phyloP scores from a whole-genome alignment of 2,329 filamentous ascomycete species.

The Colletotrichum sp. region DNA sequence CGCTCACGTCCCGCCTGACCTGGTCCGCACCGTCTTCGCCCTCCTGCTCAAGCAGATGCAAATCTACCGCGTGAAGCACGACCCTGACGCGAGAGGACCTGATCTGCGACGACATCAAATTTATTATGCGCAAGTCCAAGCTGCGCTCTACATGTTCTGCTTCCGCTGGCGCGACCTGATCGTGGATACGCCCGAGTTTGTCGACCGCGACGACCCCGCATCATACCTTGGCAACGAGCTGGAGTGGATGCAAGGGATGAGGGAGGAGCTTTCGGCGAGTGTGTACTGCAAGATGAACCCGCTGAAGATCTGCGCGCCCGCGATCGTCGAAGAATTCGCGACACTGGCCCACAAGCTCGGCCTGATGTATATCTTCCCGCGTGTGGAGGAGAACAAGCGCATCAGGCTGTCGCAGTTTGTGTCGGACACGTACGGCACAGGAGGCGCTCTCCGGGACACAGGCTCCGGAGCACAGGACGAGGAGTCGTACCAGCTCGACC shows the following conservation, averaged over 20 bases:
- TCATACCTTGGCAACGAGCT: slow-evolving; percentile 74
- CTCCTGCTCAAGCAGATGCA: slow-evolving; percentile 81
- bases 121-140: slow-evolving; percentile 90
- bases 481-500: slow-evolving; percentile 83
- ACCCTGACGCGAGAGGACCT: slow-evolving; percentile 78
- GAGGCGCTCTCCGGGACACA: slow-evolving; percentile 59
- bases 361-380: slow-evolving; percentile 87
- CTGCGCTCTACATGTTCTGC: slow-evolving; percentile 92
- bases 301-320: slow-evolving; percentile 89
- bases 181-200: slow-evolving; percentile 61
- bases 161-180: slow-evolving; percentile 96
- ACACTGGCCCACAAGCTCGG: slow-evolving; percentile 84
- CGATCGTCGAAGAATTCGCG: slow-evolving; percentile 91
- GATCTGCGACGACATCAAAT: slow-evolving; percentile 83
- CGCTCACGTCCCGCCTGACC: slow-evolving; percentile 75
- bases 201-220: slow-evolving; percentile 66
- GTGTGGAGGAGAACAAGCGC: slow-evolving; percentile 92
- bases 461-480: slow-evolving; percentile 67
- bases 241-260: slow-evolving; percentile 76
- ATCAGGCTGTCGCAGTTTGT: slow-evolving; percentile 78
- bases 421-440: slow-evolving; percentile 58
- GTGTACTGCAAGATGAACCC: slow-evolving; percentile 92
- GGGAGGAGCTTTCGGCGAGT: slow-evolving; percentile 75
- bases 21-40: slow-evolving; percentile 83
- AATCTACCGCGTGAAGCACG: slow-evolving; percentile 73